Base-by-base conservation (phyloP, 805 yeast genomes). In the Zygosaccharomyces lentus region DNA sequence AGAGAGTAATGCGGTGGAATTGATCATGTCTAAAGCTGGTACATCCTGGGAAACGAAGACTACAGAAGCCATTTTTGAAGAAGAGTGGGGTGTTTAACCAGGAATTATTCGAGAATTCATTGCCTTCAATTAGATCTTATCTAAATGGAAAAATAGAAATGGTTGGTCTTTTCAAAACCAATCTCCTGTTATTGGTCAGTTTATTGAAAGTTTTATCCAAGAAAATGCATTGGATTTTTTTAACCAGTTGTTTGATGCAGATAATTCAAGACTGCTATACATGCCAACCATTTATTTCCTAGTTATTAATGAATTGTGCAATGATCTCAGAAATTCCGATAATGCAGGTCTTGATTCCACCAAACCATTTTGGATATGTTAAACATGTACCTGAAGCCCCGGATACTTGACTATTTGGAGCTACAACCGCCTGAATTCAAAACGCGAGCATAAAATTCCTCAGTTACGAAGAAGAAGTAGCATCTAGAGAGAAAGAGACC, bases 101-200 rank as follows among this genome's bases (percentile, higher is more conserved):
- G 9, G 59, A 54, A 8, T 32, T 56, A 0, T 47, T 70, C 21
- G 47, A 50, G 9, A 51, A 43, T 9, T 56, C 64, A 7, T 49
- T 68, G 15, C 38, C 42, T 7, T 64, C 63, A 10, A 48, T 71
- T 24, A 47, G 52, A 5, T 48, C 52, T 13, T 67, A 63, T 41
- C 53, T 72, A 34, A 70, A 71, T 40, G 51, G 52, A 6, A 70
- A 71, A 34, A 66, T 72, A 9, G 44, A 52, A 17, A 56, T 69
- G 9, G 68, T 68, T 8, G 77, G 72, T 4, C 54, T 72, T n/a
- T 72, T 70, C 56, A 62, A 58, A n/a, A 67, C 31, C 66, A 65
- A 40, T 62, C 69, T 35, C 75, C 73, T 1, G 66, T 72, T 5
- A 64, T 68, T 53, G 38, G 70, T 23, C 56, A 61, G 44, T 71